Percentiles rank a stretch among this genome's conserved stretches.
These are phyloP conservation scores for Dissoconium aciculare DNA, from an alignment of 2,329 filamentous ascomycete species.

Conservation along the genomic window DNA sequence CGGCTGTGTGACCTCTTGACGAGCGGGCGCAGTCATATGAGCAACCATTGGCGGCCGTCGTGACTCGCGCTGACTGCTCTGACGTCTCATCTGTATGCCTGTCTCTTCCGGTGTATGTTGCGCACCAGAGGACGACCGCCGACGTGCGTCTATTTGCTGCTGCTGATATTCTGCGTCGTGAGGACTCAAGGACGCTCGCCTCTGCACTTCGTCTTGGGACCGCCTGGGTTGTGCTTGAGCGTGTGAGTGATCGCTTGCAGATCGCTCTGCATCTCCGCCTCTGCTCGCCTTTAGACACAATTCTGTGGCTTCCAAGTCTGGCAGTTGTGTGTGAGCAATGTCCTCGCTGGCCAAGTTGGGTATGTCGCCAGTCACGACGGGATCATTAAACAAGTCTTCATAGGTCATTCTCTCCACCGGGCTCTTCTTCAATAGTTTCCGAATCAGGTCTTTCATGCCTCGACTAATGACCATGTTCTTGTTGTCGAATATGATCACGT, in stretches of 20 bases:
- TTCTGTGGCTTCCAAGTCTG: slow-evolving; percentile 1
- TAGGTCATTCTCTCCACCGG: slow-evolving; percentile 77
- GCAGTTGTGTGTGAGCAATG: slow-evolving; percentile 9
- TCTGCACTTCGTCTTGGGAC: slow-evolving; percentile 11
- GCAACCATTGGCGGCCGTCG: slow-evolving; percentile 29
- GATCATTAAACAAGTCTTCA: slow-evolving; percentile 65
- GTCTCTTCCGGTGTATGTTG: slow-evolving; percentile 7
- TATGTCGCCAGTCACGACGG: slow-evolving; percentile 19
- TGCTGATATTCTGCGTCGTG: slow-evolving; percentile 16
- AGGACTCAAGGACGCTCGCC: slow-evolving; percentile 12
- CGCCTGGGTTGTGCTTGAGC: slow-evolving; percentile 10
- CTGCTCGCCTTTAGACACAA: neutral
- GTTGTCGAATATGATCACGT: slow-evolving; percentile 58
- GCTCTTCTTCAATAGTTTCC: slow-evolving; percentile 66
- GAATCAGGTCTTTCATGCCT: slow-evolving; percentile 68
- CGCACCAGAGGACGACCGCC: slow-evolving; percentile 15
- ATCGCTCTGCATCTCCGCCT: neutral
- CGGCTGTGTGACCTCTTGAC: slow-evolving; percentile 22
- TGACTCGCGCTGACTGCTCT: slow-evolving; percentile 27
- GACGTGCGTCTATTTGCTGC: slow-evolving; percentile 13
- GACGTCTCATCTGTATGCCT: slow-evolving; percentile 17
- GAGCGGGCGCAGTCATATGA: slow-evolving; percentile 32
- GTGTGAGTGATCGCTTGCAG: slow-evolving; percentile 2
- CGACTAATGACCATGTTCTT: slow-evolving; percentile 42
- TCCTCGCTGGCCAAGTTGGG: slow-evolving; percentile 22